These are phyloP conservation scores for Tephrocybe sp. DNA, from an alignment of 768 basidiomycete genomes.

Conservation along the genomic window DNA sequence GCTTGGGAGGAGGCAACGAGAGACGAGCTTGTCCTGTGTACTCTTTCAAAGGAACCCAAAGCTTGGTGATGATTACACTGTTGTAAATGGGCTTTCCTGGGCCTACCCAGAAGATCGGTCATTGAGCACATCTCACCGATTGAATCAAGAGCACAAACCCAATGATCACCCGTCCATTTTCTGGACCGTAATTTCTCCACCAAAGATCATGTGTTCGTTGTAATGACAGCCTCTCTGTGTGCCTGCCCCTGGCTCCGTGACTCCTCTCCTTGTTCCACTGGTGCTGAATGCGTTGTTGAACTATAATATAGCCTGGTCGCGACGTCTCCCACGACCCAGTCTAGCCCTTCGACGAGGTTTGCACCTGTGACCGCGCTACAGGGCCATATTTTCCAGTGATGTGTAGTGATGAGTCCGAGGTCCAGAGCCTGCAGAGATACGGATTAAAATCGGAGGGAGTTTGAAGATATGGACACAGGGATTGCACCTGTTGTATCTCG, in stretches of 20 bases:
- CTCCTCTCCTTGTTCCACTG: neutral
- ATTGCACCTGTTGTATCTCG: constrained; percentile 75
- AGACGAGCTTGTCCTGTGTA: constrained; percentile 3
- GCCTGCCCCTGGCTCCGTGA: neutral
- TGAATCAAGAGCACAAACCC: neutral
- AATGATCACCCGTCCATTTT: neutral
- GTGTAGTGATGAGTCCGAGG: constrained; percentile 77
- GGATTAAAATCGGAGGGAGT: constrained; percentile 1
- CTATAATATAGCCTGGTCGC: constrained; percentile 86
- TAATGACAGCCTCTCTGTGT: neutral
- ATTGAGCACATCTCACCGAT: constrained; percentile 10
- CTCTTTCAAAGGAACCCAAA: constrained; percentile 6
- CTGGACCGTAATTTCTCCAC: neutral
- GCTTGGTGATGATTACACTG: constrained; percentile 3
- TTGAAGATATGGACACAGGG: constrained; percentile 2
- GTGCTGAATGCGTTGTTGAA: constrained; percentile 32
- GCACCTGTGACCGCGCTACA: constrained; percentile 92
- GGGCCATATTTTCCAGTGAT: constrained; percentile 85
- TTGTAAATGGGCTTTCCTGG: neutral
- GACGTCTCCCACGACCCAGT: constrained; percentile 91
- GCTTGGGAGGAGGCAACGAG: neutral
- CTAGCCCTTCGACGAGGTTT: constrained; percentile 80
- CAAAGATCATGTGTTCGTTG: neutral
- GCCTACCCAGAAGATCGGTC: constrained; percentile 5
- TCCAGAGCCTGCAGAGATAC: constrained; percentile 28